Evolutionary conservation across 352 stramenopile species (phyloP).

Genomic region (Phytophthora colocasiae): DNA sequence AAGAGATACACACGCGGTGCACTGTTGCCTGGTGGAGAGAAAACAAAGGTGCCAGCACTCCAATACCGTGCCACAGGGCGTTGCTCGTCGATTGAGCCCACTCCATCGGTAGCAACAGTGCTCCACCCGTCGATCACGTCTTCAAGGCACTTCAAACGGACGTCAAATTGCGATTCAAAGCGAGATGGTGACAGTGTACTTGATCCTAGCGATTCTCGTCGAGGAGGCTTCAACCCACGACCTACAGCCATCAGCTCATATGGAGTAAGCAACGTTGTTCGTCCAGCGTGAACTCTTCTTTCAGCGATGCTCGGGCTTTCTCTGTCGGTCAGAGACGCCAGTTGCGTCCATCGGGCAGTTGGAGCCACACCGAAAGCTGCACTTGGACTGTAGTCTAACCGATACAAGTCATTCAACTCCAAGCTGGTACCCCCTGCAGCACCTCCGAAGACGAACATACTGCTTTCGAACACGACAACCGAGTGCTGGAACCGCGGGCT

Average conservation of each 20-base stretch:
- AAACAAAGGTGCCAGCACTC: conserved; percentile 47
- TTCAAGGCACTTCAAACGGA: conserved; percentile 48
- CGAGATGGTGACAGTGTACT: conserved; percentile 21
- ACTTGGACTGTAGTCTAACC: conserved; percentile 61
- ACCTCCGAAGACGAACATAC: conserved; percentile 79
- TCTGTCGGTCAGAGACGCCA: conserved; percentile 34
- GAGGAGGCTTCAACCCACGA: conserved; percentile 29
- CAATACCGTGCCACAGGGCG: conserved; percentile 51
- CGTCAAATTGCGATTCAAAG: conserved; percentile 40
- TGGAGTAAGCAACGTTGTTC: conserved; percentile 49
- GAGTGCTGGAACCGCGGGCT: conserved; percentile 67
- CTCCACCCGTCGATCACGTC: conserved; percentile 54
- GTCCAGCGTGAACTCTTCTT: conserved; percentile 40
- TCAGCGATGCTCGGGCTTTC: conserved; percentile 36
- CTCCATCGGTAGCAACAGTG: conserved; percentile 13
- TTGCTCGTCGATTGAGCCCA: conserved; percentile 10
- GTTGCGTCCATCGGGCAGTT: conserved; percentile 51
- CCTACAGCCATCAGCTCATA: conserved; percentile 58
- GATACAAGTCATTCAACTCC: conserved; percentile 61
- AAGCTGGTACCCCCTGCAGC: conserved; percentile 35
- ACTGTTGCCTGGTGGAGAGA: conserved; percentile 7
- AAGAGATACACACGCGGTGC: conserved; percentile 55
- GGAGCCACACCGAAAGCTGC: conserved; percentile 13
- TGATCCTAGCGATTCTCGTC: conserved; percentile 35
- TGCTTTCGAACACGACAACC: conserved; percentile 58